Evolutionary conservation across 345 rosid species (phyloP).

Genomic region (Kernera saxatilis): DNA sequence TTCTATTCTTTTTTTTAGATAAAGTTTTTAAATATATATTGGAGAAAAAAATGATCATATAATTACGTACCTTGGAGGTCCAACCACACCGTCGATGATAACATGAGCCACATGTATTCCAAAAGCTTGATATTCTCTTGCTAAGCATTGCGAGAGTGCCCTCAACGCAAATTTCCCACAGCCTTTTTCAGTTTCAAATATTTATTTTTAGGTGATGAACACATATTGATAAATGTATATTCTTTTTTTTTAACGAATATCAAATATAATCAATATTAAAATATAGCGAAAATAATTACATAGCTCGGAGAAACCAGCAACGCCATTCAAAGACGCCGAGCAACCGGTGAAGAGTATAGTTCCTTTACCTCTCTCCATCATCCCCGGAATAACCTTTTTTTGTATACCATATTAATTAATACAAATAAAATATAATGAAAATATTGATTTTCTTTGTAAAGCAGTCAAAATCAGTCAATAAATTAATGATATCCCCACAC

Average conservation of each 20-base stretch:
- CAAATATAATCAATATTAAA: not conserved
- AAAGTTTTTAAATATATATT: not conserved
- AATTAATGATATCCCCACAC: not conserved
- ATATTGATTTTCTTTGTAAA: too few relatives aligned
- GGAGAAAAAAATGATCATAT: not conserved
- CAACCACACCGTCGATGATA: slow-evolving; percentile 75
- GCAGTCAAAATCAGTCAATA: not conserved
- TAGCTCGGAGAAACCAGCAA: slow-evolving; percentile 81
- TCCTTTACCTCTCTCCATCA: slow-evolving; percentile 88
- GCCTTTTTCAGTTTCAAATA: slow-evolving; percentile 37
- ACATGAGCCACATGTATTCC: slow-evolving; percentile 92
- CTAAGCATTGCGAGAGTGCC: slow-evolving; percentile 76
- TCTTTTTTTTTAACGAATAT: too few relatives aligned
- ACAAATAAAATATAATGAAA: not conserved
- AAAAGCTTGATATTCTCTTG: slow-evolving; percentile 67
- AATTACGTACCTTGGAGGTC: slow-evolving; percentile 53
- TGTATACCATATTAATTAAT: not conserved
- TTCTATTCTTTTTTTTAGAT: not conserved
- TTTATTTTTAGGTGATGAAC: not conserved
- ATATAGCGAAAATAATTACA: slow-evolving; percentile 37
- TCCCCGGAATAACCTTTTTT: slow-evolving; percentile 72
- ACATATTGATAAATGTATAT: not conserved
- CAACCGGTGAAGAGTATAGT: slow-evolving; percentile 93
- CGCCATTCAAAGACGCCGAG: slow-evolving; percentile 76
- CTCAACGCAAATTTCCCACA: slow-evolving; percentile 91